These are phyloP conservation scores for Seiridium unicorne DNA, from an alignment of 2,329 filamentous ascomycete genomes.

Conservation along the genomic window DNA sequence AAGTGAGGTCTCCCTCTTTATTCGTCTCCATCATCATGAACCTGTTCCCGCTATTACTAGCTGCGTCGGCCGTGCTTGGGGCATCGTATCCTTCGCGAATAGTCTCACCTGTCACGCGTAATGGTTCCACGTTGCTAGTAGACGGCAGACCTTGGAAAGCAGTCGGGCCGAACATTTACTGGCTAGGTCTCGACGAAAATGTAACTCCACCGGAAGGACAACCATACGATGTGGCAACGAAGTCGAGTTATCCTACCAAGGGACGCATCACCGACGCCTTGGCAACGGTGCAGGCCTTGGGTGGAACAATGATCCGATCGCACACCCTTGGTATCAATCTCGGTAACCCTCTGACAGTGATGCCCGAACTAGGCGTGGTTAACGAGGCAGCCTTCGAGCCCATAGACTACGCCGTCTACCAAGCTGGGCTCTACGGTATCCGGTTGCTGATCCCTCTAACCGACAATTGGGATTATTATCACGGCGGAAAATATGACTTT, in stretches of 20 bases:
- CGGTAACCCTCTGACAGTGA: conserved; percentile 45
- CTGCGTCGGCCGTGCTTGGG: conserved; percentile 11
- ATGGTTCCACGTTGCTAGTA: conserved; percentile 33
- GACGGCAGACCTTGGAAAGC: conserved; percentile 39
- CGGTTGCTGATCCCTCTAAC: conserved; percentile 42
- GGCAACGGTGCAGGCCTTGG: conserved; percentile 41
- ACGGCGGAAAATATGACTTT: conserved; percentile 48
- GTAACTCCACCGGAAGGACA: conserved; percentile 39
- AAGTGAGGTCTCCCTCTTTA: no score
- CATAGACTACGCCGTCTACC: conserved; percentile 47
- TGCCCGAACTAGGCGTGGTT: conserved; percentile 34
- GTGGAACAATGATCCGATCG: conserved; percentile 41
- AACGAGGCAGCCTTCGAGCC: conserved; percentile 43
- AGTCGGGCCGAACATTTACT: conserved; percentile 48
- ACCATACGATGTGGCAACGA: conserved; percentile 41
- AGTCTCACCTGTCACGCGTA: conserved; percentile 31
- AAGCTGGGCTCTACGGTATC: conserved; percentile 42
- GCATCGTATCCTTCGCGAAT: background rate
- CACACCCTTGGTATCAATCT: conserved; percentile 46
- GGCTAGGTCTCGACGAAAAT: conserved; percentile 50
- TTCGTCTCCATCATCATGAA: conserved; percentile 10
- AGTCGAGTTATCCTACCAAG: conserved; percentile 44
- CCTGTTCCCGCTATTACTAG: conserved; percentile 13
- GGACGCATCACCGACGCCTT: conserved; percentile 44
- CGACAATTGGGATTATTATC: conserved; percentile 51